These are phyloP conservation scores for Potentilla sterilis DNA, from an alignment of 306 rosid genomes.

Conservation along the genomic window DNA sequence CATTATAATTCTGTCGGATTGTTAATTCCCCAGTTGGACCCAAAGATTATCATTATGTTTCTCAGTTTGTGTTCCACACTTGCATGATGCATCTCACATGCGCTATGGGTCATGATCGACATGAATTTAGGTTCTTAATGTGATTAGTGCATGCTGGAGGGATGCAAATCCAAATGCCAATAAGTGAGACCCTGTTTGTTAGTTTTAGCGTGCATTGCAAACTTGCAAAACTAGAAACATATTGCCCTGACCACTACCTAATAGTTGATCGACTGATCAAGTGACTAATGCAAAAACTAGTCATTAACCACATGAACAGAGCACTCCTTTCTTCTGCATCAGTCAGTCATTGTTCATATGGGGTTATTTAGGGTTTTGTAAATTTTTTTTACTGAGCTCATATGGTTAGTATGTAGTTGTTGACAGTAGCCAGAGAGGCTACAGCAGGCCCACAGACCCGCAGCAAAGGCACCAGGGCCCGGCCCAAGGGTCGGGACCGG, in stretches of 20 bases:
- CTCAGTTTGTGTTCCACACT: conserved; percentile 44
- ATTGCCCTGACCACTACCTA: not conserved
- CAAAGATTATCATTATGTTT: conserved; percentile 42
- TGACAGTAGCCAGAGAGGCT: no score
- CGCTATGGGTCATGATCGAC: not conserved
- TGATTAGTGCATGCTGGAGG: conserved; percentile 3
- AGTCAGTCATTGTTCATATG: not conserved
- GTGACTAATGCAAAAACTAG: no score
- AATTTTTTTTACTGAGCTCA: no score
- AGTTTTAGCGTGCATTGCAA: conserved; percentile 5
- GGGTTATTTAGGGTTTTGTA: no score
- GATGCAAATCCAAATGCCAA: conserved; percentile 13
- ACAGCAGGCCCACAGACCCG: no score
- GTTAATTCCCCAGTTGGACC: conserved; percentile 32
- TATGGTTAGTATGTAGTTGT: no score
- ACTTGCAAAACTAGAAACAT: not conserved
- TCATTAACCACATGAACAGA: no score
- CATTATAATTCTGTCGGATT: conserved; percentile 48
- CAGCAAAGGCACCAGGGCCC: no score
- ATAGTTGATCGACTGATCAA: not conserved
- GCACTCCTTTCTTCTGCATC: not conserved
- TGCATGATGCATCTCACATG: conserved; percentile 32
- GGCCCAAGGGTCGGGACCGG: no score
- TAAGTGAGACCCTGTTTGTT: not conserved
- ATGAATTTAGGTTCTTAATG: conserved; percentile 11